Evolutionary conservation across 1,284 basidiomycete genomes (phyloP), one percentile per base, ranked within the genome.

Genomic region (Athelia sp.): DNA sequence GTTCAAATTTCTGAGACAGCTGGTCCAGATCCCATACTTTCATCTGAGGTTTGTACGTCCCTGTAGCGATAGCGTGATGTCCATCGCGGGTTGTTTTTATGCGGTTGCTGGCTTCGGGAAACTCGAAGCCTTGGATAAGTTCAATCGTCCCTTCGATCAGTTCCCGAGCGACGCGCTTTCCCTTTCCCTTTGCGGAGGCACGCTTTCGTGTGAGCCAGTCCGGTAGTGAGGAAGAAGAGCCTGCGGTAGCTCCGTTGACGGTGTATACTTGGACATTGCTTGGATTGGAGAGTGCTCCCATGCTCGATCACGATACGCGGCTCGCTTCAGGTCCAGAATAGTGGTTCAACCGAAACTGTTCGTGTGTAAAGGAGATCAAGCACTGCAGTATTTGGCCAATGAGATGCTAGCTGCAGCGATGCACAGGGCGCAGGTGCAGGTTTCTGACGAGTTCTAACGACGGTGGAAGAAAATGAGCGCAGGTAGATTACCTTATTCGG

Each of bases 21-120:
- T 98, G 90, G 64, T 93, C 88, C 45, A 98, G 73, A 66, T 99
- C 97, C 86, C 92, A 99, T 2, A 96, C 91, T 53, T 92, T 81
- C 66, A 99, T 94, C 66, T 97, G 93, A 1, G 97, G 97, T 70
- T 99, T 99, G 72, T 99, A 99, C 2, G 91, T 93, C 18, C 97
- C 97, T 9, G 96, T 99, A 0, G 93, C 96, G 51, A 99, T 80
- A 13, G 87, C 87, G 78, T 95, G 88, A 57, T 89, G 85, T 2
- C 97, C 96, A 66, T 99, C 96, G 34, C 85, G 74, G 2, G 95
- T 98, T 4, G 90, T 90, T 67, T 85, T 91, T 60, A 99, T 80
- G 61, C 84, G 85, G 67, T 93, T 96, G 62, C 91, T 93, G 11
- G 95, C 94, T 64, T 98, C 93, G 9, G 97, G 95, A 57, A 99